These are phyloP conservation scores for Avena insularis DNA, from an alignment of 176 grass and related monocot genomes.

Conservation along the genomic window DNA sequence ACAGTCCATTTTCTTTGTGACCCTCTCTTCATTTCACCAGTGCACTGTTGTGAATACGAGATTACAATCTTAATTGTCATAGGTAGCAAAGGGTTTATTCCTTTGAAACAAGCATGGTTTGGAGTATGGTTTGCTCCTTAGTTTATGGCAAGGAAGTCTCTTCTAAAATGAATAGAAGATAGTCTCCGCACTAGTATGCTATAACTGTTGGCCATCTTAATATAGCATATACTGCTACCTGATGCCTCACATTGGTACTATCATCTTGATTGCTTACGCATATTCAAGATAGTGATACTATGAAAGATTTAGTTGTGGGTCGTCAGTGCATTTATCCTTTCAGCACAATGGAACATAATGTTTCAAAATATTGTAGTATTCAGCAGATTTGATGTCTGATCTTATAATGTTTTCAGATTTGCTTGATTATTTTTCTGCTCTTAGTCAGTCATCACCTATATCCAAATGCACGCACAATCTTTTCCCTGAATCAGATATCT, in stretches of 20 bases:
- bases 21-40: slow-evolving; percentile 15
- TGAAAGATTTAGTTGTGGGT: neutral
- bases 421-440: slow-evolving; percentile 10
- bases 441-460: slow-evolving; percentile 5
- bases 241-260: slow-evolving; percentile 8
- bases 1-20: neutral
- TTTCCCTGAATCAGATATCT: slow-evolving; percentile 13
- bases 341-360: neutral
- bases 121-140: neutral
- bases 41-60: neutral
- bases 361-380: neutral
- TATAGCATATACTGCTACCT: neutral
- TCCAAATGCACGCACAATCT: neutral
- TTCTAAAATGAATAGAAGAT: slow-evolving; percentile 31
- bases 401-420: neutral
- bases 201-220: slow-evolving; percentile 12
- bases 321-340: neutral
- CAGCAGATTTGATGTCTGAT: neutral
- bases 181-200: slow-evolving; percentile 6
- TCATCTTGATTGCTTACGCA: slow-evolving; percentile 18
- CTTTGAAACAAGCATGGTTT: neutral
- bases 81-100: neutral
- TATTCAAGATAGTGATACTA: neutral
- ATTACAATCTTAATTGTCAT: neutral
- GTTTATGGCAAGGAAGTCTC: neutral